These are phyloP conservation scores for Globisporangium apiculatum DNA, from an alignment of 352 stramenopile species.

Conservation along the genomic window DNA sequence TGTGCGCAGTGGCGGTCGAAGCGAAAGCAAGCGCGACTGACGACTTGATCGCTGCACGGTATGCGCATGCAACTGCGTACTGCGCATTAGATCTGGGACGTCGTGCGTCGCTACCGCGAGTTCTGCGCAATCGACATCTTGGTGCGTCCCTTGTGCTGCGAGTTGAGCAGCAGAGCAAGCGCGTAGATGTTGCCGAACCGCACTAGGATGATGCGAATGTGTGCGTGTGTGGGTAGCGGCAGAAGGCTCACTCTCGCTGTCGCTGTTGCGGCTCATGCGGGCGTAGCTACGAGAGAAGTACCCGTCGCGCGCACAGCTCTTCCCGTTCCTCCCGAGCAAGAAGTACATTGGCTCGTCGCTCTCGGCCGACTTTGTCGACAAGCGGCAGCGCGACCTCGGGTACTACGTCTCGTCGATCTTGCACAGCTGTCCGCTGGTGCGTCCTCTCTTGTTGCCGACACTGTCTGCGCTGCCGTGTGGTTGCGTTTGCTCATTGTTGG, in stretches of 20 bases:
- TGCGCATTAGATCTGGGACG: conserved; percentile 59
- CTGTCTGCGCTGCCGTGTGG: too few species aligned
- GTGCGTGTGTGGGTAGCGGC: too few species aligned
- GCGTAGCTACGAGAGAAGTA: conserved; percentile 79
- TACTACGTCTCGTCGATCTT: conserved; percentile 85
- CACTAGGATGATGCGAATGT: too few species aligned
- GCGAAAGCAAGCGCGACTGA: too few species aligned
- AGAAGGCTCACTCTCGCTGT: too few species aligned
- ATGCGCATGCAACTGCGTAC: too few species aligned
- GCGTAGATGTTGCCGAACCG: too few species aligned
- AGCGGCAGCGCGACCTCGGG: conserved; percentile 78
- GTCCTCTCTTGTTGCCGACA: background rate
- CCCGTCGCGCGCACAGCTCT: conserved; percentile 58
- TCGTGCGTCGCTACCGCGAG: conserved; percentile 76
- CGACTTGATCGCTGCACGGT: too few species aligned
- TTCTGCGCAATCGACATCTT: conserved; percentile 84
- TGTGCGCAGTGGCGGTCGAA: too few species aligned
- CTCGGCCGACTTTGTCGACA: conserved; percentile 81
- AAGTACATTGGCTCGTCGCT: conserved; percentile 85
- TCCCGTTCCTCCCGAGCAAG: conserved; percentile 78
- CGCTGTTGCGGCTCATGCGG: too few species aligned
- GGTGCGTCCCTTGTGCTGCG: conserved; percentile 19
- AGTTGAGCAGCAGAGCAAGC: too few species aligned
- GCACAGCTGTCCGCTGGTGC: conserved; percentile 65
- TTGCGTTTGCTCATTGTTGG: too few species aligned